A percentile compares a stretch with the other conserved stretches of the same genome.
These are phyloP conservation scores for Cavenderia fasciculata DNA, from an alignment of 78 protist species.

Conservation along the genomic window DNA sequence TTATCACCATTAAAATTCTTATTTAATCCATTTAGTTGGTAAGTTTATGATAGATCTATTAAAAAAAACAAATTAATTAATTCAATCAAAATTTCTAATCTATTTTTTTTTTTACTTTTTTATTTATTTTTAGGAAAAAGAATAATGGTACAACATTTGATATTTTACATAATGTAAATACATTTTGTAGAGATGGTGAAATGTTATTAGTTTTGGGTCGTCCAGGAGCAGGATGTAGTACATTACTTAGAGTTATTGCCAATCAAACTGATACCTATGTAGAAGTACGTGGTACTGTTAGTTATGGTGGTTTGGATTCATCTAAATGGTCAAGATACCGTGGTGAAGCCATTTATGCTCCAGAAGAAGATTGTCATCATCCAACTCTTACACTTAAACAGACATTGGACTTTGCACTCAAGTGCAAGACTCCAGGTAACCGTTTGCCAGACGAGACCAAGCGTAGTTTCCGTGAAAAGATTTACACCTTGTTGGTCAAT, in stretches of 20 bases:
- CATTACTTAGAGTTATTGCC: constrained; percentile 51
- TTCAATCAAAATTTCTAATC: neutral
- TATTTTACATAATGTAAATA: constrained; percentile 58
- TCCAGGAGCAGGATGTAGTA: constrained; percentile 77
- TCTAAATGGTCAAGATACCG: constrained; percentile 17
- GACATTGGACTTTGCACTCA: constrained; percentile 77
- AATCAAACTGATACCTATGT: constrained; percentile 45
- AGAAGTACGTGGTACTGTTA: constrained; percentile 34
- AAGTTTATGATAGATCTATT: neutral
- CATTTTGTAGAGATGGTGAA: constrained; percentile 72
- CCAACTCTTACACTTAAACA: constrained; percentile 72
- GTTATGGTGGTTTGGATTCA: constrained; percentile 73
- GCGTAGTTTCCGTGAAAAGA: constrained; percentile 23
- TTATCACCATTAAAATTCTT: constrained; percentile 27
- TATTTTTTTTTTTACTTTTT: too few relatives aligned
- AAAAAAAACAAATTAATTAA: neutral
- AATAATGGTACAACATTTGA: constrained; percentile 41
- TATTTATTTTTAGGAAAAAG: neutral
- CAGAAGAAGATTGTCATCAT: constrained; percentile 67
- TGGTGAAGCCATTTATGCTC: constrained; percentile 79
- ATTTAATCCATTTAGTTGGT: constrained; percentile 56
- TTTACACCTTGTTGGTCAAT: constrained; percentile 15
- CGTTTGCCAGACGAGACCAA: constrained; percentile 71
- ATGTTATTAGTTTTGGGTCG: constrained; percentile 71
- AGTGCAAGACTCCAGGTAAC: constrained; percentile 59